A percentile compares a stretch with the other conserved stretches of the same genome.
Conservation (phyloP, 352 stramenopile genomes). For the Lagenidium sp. region DNA sequence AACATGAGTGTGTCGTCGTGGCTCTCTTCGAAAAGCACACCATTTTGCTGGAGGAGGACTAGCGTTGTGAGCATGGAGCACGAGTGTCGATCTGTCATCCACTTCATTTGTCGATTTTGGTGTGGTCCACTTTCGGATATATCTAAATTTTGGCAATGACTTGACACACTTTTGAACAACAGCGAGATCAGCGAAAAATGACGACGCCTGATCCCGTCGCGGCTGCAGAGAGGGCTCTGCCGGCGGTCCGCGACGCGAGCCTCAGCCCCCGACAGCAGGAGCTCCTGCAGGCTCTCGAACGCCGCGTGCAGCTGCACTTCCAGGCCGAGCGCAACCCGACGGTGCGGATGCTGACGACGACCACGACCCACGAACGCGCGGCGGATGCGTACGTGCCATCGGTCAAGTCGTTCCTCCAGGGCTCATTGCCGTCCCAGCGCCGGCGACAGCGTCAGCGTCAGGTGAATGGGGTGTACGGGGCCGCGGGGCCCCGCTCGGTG, state of each 20-base stretch:
- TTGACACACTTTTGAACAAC: too few relatives aligned
- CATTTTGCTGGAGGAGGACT: too few relatives aligned
- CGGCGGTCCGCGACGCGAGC: slow-evolving; percentile 27
- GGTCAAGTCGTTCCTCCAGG: slow-evolving; percentile 39
- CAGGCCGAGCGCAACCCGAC: slow-evolving; percentile 37
- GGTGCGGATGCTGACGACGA: slow-evolving; percentile 19
- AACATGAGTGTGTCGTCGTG: too few relatives aligned
- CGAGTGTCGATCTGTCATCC: too few relatives aligned
- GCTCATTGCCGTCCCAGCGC: too few relatives aligned
- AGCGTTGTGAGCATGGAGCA: too few relatives aligned
- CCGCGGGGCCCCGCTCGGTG: not conserved
- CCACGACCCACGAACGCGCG: not conserved
- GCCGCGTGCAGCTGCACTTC: slow-evolving; percentile 35
- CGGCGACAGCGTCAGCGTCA: not conserved
- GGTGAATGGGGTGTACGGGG: not conserved
- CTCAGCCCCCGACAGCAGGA: slow-evolving; percentile 37
- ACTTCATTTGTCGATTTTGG: too few relatives aligned
- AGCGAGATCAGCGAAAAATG: not conserved
- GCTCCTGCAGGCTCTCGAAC: slow-evolving; percentile 50
- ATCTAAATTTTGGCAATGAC: too few relatives aligned
- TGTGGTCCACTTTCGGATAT: too few relatives aligned
- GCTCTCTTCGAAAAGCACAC: too few relatives aligned
- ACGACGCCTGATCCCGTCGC: not conserved
- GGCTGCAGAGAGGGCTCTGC: not conserved
- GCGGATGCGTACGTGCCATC: slow-evolving; percentile 12